phyloP scores from a whole-genome alignment of 2,329 filamentous ascomycete species.

The Scorias spongiosa region DNA sequence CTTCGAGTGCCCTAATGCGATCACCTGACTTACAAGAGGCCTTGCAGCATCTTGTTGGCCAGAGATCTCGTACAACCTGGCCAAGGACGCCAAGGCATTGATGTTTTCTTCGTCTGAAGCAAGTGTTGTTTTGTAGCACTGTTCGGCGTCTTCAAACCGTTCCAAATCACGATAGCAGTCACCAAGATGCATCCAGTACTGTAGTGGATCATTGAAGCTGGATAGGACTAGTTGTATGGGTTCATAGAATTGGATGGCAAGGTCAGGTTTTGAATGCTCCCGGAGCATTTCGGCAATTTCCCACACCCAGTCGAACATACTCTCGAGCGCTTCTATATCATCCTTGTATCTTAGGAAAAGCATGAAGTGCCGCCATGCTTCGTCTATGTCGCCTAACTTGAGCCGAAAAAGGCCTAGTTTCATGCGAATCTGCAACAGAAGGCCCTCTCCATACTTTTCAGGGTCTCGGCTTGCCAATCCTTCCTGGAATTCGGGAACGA shows the following conservation, averaged over 20 bases:
- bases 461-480: constrained; percentile 31
- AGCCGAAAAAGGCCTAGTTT: constrained; percentile 77
- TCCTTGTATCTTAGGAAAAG: constrained; percentile 40
- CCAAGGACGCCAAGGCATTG: constrained; percentile 63
- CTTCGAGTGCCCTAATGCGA: constrained; percentile 39
- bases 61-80: constrained; percentile 62
- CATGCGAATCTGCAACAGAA: constrained; percentile 69
- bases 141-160: constrained; percentile 54
- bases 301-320: constrained; percentile 66
- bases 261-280: constrained; percentile 32
- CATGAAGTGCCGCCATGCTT: constrained; percentile 45
- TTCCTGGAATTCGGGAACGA: constrained; percentile 45
- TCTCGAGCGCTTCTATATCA: constrained; percentile 45
- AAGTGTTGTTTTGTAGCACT: constrained; percentile 60
- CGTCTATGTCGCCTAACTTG: constrained; percentile 46
- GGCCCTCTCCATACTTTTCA: constrained; percentile 50
- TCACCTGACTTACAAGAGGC: constrained; percentile 59
- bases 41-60: constrained; percentile 63
- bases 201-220: constrained; percentile 26
- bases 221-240: constrained; percentile 29
- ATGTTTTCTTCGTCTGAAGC: constrained; percentile 57
- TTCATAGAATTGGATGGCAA: constrained; percentile 44
- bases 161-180: constrained; percentile 53
- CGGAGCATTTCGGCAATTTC: constrained; percentile 50
- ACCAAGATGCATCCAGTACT: constrained; percentile 40